Evolutionary conservation across 768 basidiomycete genomes (phyloP).

Genomic region (Panaeolus cyanescens): DNA sequence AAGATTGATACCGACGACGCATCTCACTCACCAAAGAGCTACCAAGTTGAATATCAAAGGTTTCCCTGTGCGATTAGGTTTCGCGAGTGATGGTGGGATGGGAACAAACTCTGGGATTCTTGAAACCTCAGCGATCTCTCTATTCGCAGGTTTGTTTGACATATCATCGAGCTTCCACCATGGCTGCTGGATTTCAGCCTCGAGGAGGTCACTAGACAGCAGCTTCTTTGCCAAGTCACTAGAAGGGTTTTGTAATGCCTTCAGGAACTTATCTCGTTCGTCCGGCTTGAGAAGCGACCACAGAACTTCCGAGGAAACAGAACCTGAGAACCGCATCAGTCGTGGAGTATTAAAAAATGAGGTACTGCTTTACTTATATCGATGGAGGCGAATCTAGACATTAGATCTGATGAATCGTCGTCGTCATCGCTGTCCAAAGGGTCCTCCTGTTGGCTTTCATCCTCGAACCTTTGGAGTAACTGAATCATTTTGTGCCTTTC

Average conservation of each 20-base stretch:
- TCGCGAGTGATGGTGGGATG: constrained; percentile 48
- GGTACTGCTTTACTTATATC: constrained; percentile 56
- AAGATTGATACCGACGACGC: constrained; percentile 1
- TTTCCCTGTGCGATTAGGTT: constrained; percentile 34
- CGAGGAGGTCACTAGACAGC: constrained; percentile 57
- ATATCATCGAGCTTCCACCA: constrained; percentile 66
- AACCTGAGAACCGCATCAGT: constrained; percentile 38
- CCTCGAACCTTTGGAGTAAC: constrained; percentile 72
- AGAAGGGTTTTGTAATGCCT: constrained; percentile 60
- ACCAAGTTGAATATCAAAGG: constrained; percentile 69
- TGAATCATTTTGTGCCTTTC: constrained; percentile 71
- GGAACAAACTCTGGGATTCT: constrained; percentile 43
- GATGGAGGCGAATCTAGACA: constrained; percentile 50
- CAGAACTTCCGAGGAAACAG: constrained; percentile 54
- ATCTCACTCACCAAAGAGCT: constrained; percentile 59
- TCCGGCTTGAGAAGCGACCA: constrained; percentile 62
- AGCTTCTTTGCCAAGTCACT: constrained; percentile 62
- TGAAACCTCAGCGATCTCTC: constrained; percentile 12
- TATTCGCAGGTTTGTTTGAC: too few relatives aligned
- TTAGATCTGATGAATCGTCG: constrained; percentile 44
- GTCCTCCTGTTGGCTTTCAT: constrained; percentile 46
- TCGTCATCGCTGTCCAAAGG: constrained; percentile 36
- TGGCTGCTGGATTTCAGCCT: constrained; percentile 50
- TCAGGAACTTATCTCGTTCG: constrained; percentile 63
- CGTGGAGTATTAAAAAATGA: neutral